Percentiles rank a stretch among this genome's conserved stretches.
phyloP scores from a whole-genome alignment of 345 rosid species.

The Brassica incana region DNA sequence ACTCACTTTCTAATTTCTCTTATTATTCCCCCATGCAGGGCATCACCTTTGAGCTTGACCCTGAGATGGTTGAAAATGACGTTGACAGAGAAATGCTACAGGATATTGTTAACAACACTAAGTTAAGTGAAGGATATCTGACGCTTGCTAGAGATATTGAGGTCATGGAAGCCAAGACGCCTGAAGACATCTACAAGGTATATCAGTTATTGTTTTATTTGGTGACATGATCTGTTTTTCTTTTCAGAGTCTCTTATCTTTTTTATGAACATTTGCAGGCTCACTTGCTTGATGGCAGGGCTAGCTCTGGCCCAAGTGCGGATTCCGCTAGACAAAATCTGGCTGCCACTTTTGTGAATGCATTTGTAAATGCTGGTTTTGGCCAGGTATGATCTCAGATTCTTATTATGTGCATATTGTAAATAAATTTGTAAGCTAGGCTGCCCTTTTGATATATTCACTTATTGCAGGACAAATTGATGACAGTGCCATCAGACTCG shows the following conservation, averaged over 20 bases:
- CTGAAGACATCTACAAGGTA: conserved; percentile 97
- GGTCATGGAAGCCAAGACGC: conserved; percentile 98
- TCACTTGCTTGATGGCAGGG: conserved; percentile 93
- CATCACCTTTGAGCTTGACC: conserved; percentile 69
- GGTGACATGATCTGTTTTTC: too few species aligned
- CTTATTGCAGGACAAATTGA: conserved; percentile 71
- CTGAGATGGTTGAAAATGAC: conserved; percentile 66
- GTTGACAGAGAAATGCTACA: conserved; percentile 68
- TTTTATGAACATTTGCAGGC: conserved; percentile 50
- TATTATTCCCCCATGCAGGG: conserved; percentile 52
- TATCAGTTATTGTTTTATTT: neutral
- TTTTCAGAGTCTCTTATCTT: neutral
- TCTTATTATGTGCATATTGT: conserved; percentile 3
- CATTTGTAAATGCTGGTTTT: conserved; percentile 97
- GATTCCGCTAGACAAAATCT: conserved; percentile 96
- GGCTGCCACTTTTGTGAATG: conserved; percentile 97
- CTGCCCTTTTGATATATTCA: conserved; percentile 5
- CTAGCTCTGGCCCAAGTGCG: conserved; percentile 73
- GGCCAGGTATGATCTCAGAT: conserved; percentile 66
- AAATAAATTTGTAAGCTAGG: neutral
- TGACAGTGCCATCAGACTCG: conserved; percentile 82
- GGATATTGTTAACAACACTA: conserved; percentile 77
- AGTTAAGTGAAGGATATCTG: conserved; percentile 87
- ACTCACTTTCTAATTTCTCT: conserved; percentile 3
- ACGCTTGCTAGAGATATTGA: conserved; percentile 97